Percentiles rank a stretch among this genome's conserved stretches.
phyloP scores from a whole-genome alignment of 2,329 filamentous ascomycete genomes.

The Cordyceps militaris region DNA sequence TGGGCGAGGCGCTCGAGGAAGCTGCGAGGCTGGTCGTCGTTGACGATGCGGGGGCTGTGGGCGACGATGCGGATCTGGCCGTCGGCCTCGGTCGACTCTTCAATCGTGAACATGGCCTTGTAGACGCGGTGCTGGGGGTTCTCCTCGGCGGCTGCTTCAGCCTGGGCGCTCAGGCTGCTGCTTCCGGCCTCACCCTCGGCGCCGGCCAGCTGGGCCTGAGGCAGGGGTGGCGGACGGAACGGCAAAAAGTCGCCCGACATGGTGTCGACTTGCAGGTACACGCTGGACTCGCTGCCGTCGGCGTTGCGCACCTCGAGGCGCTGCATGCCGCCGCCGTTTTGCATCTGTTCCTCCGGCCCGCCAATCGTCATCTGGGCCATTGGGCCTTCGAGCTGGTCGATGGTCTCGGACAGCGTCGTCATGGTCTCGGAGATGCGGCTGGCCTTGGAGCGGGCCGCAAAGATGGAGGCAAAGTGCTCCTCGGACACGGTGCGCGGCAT shows the following conservation, averaged over 20 bases:
- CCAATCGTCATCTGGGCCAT: conserved; percentile 46
- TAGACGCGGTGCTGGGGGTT: conserved; percentile 48
- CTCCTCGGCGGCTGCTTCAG: conserved; percentile 31
- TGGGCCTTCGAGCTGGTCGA: conserved; percentile 52
- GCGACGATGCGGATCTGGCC: conserved; percentile 55
- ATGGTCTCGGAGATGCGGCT: conserved; percentile 55
- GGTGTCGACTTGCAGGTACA: conserved; percentile 61
- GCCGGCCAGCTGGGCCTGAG: conserved; percentile 47
- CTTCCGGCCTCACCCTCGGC: conserved; percentile 25
- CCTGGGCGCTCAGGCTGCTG: conserved; percentile 28
- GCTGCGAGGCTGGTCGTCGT: conserved; percentile 41
- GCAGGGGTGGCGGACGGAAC: conserved; percentile 78
- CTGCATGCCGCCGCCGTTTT: conserved; percentile 41
- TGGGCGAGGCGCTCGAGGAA: conserved; percentile 66
- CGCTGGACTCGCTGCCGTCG: conserved; percentile 49
- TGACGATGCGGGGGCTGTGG: conserved; percentile 51
- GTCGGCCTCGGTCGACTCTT: conserved; percentile 54
- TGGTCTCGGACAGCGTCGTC: conserved; percentile 55
- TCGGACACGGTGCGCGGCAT: conserved; percentile 66
- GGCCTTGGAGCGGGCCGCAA: conserved; percentile 49
- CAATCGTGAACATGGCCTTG: conserved; percentile 59
- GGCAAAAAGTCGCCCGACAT: conserved; percentile 67
- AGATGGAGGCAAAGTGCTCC: conserved; percentile 79
- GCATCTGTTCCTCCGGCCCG: conserved; percentile 33
- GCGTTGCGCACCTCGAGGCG: conserved; percentile 48